phyloP scores from a whole-genome alignment of 2,329 filamentous ascomycete species.

The Apiospora saccharicola region DNA sequence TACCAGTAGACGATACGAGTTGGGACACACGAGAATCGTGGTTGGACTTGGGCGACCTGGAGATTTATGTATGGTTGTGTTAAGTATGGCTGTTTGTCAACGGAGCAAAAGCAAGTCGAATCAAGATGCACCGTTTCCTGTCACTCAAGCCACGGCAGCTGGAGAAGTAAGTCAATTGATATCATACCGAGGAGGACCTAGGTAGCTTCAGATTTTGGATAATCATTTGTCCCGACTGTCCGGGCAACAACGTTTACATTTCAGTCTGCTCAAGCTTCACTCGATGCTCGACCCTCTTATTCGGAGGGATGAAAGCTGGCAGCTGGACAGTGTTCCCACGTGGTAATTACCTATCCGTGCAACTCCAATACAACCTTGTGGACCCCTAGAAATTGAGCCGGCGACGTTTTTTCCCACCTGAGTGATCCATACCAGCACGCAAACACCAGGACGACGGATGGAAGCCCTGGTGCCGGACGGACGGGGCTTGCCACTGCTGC shows the following conservation, averaged over 20 bases:
- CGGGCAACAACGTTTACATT: background rate
- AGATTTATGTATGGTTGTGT: background rate
- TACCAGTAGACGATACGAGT: background rate
- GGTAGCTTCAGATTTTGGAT: background rate
- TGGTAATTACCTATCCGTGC: conserved; percentile 13
- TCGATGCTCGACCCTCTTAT: background rate
- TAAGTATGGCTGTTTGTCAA: background rate
- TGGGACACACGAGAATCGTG: background rate
- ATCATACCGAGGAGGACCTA: background rate
- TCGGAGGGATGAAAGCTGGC: too few relatives aligned
- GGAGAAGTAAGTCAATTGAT: background rate
- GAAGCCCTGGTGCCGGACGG: background rate
- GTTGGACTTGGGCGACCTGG: background rate
- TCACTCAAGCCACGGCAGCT: background rate
- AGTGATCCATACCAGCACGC: conserved; percentile 9
- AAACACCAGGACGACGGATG: conserved; percentile 1
- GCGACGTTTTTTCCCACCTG: conserved; percentile 2
- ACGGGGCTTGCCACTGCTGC: background rate
- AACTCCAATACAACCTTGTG: conserved; percentile 10
- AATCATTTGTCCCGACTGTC: background rate
- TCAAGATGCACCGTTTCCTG: background rate
- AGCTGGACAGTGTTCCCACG: conserved; percentile 4
- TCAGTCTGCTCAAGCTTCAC: background rate
- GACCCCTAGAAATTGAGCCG: conserved; percentile 7
- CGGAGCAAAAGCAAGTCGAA: background rate